Base-by-base conservation (phyloP, 2,329 filamentous ascomycete species). In the Onygenales sp. region DNA sequence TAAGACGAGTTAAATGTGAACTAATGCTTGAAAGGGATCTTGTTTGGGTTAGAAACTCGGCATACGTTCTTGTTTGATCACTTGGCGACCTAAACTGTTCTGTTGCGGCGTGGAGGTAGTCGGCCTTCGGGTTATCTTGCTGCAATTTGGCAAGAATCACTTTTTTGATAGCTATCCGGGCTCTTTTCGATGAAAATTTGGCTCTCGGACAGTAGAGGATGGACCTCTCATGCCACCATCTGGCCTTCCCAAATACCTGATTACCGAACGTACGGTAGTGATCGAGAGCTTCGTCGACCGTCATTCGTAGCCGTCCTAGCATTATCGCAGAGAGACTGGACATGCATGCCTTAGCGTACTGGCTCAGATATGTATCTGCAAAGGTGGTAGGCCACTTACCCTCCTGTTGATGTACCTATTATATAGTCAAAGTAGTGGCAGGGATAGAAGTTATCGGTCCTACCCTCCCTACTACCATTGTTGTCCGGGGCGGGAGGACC, bases 301-400 rank as follows among this genome's bases (percentile, higher is more conserved):
- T 59, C 64, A 72, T 70, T 7, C 64, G 58, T 0, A 73, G 57
- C 2, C 69, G 60, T 0, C 67, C 68, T 0, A 73, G 57, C 66
- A 72, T 71, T 17, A 72, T 67, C 0, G 66, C 66, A 31, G 72
- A 69, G 3, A 73, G 56, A 2, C 68, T 67, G 51, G 35, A 13
- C 7, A 13, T 38, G 17, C 17, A 17, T 38, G 7, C 35, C 7
- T 38, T 7, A 38, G 7, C 13, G 13, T 7, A 38, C 7, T 8
- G 13, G 35, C 35, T 13, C 7, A 38, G 8, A 8, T 38, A 13
- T 38, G 2, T 38, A 38, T 7, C 35, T 38, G 7, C 35, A 13
- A 13, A 13, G 8, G 13, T 8, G 8, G 7, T 38, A 38, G 7
- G 13, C 7, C 13, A 38, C 35, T 7, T 38, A 38, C 35, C 35